Conservation (phyloP, 1,139 yeast genomes). For the Sugiyamaella japonica region DNA sequence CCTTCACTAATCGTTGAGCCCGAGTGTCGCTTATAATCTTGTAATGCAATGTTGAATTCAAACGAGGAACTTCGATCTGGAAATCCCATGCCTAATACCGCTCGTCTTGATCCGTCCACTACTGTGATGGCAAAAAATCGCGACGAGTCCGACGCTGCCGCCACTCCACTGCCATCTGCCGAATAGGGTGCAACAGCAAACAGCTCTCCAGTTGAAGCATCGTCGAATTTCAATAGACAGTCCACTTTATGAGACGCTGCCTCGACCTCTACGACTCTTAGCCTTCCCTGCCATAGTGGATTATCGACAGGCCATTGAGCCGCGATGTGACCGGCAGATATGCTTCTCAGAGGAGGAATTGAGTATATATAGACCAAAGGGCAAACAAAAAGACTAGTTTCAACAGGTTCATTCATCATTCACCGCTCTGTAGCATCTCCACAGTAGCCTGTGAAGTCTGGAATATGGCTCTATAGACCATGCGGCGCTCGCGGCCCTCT, state of each 20-base stretch:
- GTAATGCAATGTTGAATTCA: slow-evolving; percentile 45
- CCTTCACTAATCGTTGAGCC: slow-evolving; percentile 16
- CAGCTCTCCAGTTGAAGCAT: slow-evolving; percentile 34
- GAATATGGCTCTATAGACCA: background rate
- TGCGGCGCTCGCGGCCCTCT: too few relatives aligned
- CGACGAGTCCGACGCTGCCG: slow-evolving; percentile 36
- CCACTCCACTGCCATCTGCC: slow-evolving; percentile 35
- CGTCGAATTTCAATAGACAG: slow-evolving; percentile 39
- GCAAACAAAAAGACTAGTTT: slow-evolving; percentile 25
- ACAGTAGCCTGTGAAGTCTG: background rate
- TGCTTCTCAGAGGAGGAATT: slow-evolving; percentile 40
- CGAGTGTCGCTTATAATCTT: slow-evolving; percentile 39
- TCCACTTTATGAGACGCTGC: slow-evolving; percentile 21
- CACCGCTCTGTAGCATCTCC: background rate
- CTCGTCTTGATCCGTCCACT: slow-evolving; percentile 38
- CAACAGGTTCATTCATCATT: slow-evolving; percentile 15
- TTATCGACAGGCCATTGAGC: slow-evolving; percentile 40
- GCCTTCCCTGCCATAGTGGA: slow-evolving; percentile 44
- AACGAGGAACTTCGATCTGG: slow-evolving; percentile 41
- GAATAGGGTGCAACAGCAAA: slow-evolving; percentile 42
- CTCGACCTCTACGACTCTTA: slow-evolving; percentile 39
- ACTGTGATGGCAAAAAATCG: slow-evolving; percentile 40
- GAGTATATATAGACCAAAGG: slow-evolving; percentile 32
- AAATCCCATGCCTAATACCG: slow-evolving; percentile 47
- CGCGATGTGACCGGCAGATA: slow-evolving; percentile 35